A percentile compares a stretch with the other conserved stretches of the same genome.
Evolutionary conservation across 2,329 filamentous ascomycete species (phyloP).

Genomic region (Aspergillus sp.): DNA sequence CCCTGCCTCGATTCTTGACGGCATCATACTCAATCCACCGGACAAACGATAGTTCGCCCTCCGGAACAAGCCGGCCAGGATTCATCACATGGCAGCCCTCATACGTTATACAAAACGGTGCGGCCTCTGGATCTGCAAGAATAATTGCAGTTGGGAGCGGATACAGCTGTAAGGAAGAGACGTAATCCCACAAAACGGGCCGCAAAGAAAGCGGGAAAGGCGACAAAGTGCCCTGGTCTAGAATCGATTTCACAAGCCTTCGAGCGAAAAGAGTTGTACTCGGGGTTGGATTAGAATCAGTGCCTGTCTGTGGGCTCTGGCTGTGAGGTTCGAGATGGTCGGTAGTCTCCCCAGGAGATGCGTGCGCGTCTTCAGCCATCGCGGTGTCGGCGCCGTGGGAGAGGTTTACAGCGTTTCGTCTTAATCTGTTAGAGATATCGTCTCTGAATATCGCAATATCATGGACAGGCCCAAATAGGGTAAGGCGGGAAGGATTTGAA

Average conservation of each 20-base stretch:
- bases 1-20: constrained; percentile 58
- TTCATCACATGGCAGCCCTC: constrained; percentile 97
- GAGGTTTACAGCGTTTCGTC: constrained; percentile 74
- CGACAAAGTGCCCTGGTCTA: constrained; percentile 86
- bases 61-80: constrained; percentile 73
- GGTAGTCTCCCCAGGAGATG: constrained; percentile 13
- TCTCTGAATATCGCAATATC: constrained; percentile 88
- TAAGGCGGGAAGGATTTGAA: constrained; percentile 79
- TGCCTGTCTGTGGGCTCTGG: constrained; percentile 19
- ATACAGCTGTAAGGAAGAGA: constrained; percentile 74
- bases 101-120: constrained; percentile 84
- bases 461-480: constrained; percentile 81
- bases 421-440: constrained; percentile 76
- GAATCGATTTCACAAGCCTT: constrained; percentile 83
- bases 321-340: constrained; percentile 33
- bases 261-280: constrained; percentile 56
- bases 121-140: constrained; percentile 77
- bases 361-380: constrained; percentile 30
- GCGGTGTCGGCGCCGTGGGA: constrained; percentile 43
- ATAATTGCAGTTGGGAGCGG: constrained; percentile 83
- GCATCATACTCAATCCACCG: constrained; percentile 88
- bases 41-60: constrained; percentile 67
- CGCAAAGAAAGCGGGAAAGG: constrained; percentile 80
- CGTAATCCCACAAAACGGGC: constrained; percentile 89
- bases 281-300: constrained; percentile 25